Evolutionary conservation across 176 grass and related monocot genomes (phyloP).

Genomic region (Rhynchospora tenuis): DNA sequence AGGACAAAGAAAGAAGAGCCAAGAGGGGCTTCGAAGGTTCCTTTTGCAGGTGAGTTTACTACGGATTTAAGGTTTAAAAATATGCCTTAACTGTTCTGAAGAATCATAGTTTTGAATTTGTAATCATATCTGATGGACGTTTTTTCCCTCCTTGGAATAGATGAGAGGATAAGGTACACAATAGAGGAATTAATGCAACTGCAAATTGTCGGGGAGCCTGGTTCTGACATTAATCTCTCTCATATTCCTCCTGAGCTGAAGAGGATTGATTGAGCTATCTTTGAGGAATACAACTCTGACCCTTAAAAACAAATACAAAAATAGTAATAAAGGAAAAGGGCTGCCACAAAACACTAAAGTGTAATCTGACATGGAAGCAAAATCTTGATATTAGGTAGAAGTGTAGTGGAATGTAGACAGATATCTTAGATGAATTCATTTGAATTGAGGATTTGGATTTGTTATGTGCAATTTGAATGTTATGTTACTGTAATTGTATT

Average conservation of each 20-base stretch:
- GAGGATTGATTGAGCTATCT: constrained; percentile 22
- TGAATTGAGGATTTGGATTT: neutral
- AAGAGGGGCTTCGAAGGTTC: constrained; percentile 13
- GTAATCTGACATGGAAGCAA: constrained; percentile 13
- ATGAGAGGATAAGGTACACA: constrained; percentile 77
- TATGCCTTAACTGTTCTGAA: constrained; percentile 4
- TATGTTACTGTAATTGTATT: neutral
- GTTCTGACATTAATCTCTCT: constrained; percentile 11
- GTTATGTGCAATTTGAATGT: neutral
- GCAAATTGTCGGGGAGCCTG: constrained; percentile 22
- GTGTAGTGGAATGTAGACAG: neutral
- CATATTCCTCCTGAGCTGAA: constrained; percentile 37
- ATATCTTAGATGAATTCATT: neutral
- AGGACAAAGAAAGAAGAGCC: neutral
- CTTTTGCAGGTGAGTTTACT: constrained; percentile 51
- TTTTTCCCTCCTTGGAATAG: constrained; percentile 35
- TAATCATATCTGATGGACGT: neutral
- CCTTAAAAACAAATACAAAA: too few relatives aligned
- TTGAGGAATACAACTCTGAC: too few relatives aligned
- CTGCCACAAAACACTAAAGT: neutral
- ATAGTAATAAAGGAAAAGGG: too few relatives aligned
- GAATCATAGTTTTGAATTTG: neutral
- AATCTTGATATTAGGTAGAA: neutral
- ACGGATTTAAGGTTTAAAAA: neutral
- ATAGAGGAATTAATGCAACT: constrained; percentile 58